Evolutionary conservation across 257 asterid genomes (phyloP).

Genomic region (Perilla frutescens): DNA sequence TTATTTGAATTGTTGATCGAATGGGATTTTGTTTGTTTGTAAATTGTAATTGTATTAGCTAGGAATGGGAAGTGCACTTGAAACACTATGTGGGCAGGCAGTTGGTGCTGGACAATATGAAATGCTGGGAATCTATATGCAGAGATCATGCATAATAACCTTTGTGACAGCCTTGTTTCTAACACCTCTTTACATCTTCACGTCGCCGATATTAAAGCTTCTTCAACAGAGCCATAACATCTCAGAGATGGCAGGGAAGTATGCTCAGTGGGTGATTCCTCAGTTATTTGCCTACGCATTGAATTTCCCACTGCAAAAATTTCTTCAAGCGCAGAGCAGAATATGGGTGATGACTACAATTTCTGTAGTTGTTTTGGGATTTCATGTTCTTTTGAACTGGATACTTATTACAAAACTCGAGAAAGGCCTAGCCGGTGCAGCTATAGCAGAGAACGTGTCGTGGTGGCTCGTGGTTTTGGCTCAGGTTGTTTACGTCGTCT

Average conservation of each 20-base stretch:
- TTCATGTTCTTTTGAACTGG: constrained; percentile 79
- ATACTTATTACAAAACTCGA: constrained; percentile 54
- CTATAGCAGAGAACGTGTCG: constrained; percentile 76
- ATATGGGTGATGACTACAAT: constrained; percentile 83
- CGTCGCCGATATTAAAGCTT: constrained; percentile 54
- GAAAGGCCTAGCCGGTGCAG: constrained; percentile 77
- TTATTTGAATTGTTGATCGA: too few relatives aligned
- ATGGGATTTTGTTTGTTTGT: too few relatives aligned
- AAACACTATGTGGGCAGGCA: constrained; percentile 90
- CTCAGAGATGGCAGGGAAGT: constrained; percentile 67
- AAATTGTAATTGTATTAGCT: constrained; percentile 49
- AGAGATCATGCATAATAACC: constrained; percentile 76
- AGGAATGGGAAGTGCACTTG: constrained; percentile 96
- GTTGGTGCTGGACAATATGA: constrained; percentile 71
- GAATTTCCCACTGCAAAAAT: constrained; percentile 80
- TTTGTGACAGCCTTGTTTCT: constrained; percentile 53
- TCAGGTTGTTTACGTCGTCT: constrained; percentile 68
- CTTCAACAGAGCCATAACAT: constrained; percentile 53
- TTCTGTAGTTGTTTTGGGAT: constrained; percentile 50
- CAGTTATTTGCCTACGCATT: constrained; percentile 78
- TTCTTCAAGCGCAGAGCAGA: constrained; percentile 86
- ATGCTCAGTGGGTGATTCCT: constrained; percentile 72
- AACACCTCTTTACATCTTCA: constrained; percentile 65
- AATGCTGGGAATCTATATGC: constrained; percentile 77
- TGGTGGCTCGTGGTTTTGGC: constrained; percentile 85